Conservation (phyloP, 768 basidiomycete species). For the Lepiota venenata region DNA sequence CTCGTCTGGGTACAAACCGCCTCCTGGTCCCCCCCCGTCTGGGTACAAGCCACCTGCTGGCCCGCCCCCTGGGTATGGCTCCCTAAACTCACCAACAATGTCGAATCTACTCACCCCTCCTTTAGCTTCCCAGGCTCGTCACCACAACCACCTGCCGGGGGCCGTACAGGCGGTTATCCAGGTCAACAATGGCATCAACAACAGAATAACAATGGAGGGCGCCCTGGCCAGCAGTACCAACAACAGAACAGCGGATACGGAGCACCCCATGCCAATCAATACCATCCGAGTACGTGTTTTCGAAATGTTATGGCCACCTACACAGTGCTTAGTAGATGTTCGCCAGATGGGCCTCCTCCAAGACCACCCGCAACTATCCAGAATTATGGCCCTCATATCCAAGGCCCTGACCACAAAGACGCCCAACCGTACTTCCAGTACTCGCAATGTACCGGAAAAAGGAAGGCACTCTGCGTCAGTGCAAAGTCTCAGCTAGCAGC, state of each 20-base stretch:
- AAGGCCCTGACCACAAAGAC: conserved; percentile 39
- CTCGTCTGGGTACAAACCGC: background rate
- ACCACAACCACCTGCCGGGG: conserved; percentile 14
- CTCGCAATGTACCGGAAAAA: conserved; percentile 84
- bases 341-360: conserved; percentile 38
- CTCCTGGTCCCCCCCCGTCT: conserved; percentile 20
- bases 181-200: conserved; percentile 16
- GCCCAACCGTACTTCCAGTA: conserved; percentile 76
- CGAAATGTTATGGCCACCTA: background rate
- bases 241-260: conserved; percentile 16
- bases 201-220: conserved; percentile 26
- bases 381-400: conserved; percentile 57
- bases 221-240: conserved; percentile 43
- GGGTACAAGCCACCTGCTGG: conserved; percentile 25
- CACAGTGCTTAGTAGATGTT: conserved; percentile 11
- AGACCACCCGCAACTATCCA: conserved; percentile 57
- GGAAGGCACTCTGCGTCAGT: conserved; percentile 85
- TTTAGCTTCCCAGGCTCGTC: background rate
- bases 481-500: background rate
- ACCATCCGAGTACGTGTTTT: conserved; percentile 18
- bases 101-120: background rate
- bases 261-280: conserved; percentile 17
- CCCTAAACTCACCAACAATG: conserved; percentile 3
- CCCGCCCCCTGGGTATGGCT: conserved; percentile 26
- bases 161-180: conserved; percentile 9